Evolutionary conservation across 2,329 filamentous ascomycete genomes (phyloP), one percentile per base, ranked within the genome.

Genomic region (Alternaria infectoria): DNA sequence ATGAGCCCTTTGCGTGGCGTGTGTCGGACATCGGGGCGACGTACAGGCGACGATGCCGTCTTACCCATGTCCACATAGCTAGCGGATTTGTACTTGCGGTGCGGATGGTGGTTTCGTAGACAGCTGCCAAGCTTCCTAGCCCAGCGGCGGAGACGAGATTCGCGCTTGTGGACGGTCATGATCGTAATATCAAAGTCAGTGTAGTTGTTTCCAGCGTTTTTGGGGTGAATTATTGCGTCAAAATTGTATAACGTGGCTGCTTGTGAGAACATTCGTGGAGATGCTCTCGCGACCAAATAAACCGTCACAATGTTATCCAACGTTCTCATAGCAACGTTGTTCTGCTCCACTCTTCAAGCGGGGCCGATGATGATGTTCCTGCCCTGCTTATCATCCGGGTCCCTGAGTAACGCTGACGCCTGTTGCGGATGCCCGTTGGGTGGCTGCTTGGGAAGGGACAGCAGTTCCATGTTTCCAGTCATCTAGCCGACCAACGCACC

Each of bases 111-210:
- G 11, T 52, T 60, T 26, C 26, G 54, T 10, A 63, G 19, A 56
- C 51, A 63, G 12, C 61, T 32, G 17, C 57, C 51, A 10, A 63
- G 49, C 45, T 50, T 63, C 45, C 45, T 60, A 12, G 61, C 51
- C 61, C 61, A 63, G 30, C 40, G 36, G 9, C 32, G 45, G 45
- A 63, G 46, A 12, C 51, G 49, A 11, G 57, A 56, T 49, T 56
- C 45, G 45, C 51, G 61, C 17, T 63, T 63, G 21, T 40, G 23
- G 13, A 56, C 28, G 4, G 36, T 21, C 45, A 51, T 60, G 28
- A 11, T 25, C 17, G 36, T 19, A 12, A 30, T 55, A 19, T 21
- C 7, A 52, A 40, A 26, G 40, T 17, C 9, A 13, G 17, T 9
- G 7, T 15, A 10, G 13, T 47, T 19, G 9, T 23, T 62, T 12